A percentile compares a stretch with the other conserved stretches of the same genome.
Conservation (phyloP, 345 rosid genomes). For the Clausena lansium region DNA sequence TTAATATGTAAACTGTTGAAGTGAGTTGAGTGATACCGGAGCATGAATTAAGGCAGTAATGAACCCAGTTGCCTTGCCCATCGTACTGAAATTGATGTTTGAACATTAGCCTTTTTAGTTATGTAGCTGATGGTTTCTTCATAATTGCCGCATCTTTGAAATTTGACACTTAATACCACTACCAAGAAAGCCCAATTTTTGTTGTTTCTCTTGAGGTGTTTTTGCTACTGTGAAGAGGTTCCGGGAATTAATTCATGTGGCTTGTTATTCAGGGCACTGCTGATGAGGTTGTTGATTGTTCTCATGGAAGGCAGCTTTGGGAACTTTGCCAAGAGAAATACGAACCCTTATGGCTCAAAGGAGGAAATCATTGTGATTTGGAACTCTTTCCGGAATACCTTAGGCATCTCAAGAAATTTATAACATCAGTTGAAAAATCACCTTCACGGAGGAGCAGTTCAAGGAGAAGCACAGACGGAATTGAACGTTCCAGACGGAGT, state of each 20-base stretch:
- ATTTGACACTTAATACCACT: not conserved
- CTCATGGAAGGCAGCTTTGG: conserved; percentile 97
- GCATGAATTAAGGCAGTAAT: not conserved
- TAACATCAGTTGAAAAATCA: conserved; percentile 73
- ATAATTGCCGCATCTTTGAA: not conserved
- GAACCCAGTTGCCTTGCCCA: not conserved
- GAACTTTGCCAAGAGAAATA: conserved; percentile 91
- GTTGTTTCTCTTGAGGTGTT: not conserved
- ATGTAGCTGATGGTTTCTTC: not conserved
- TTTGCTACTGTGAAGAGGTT: not conserved
- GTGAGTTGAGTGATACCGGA: not conserved
- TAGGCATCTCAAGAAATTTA: conserved; percentile 88
- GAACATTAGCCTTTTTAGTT: not conserved
- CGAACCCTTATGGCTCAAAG: conserved; percentile 91
- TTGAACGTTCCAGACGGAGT: conserved; percentile 54
- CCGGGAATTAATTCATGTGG: not conserved
- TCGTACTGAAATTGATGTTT: not conserved
- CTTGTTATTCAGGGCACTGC: conserved; percentile 71
- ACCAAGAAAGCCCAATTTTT: not conserved
- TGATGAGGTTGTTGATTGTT: conserved; percentile 89
- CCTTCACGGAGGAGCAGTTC: conserved; percentile 56
- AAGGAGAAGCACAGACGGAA: conserved; percentile 64
- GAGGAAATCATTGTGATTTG: conserved; percentile 87
- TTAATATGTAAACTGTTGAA: not conserved
- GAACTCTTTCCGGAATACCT: conserved; percentile 83